Evolutionary conservation across 768 basidiomycete genomes (phyloP).

Genomic region (Guyanaporus albipodus): DNA sequence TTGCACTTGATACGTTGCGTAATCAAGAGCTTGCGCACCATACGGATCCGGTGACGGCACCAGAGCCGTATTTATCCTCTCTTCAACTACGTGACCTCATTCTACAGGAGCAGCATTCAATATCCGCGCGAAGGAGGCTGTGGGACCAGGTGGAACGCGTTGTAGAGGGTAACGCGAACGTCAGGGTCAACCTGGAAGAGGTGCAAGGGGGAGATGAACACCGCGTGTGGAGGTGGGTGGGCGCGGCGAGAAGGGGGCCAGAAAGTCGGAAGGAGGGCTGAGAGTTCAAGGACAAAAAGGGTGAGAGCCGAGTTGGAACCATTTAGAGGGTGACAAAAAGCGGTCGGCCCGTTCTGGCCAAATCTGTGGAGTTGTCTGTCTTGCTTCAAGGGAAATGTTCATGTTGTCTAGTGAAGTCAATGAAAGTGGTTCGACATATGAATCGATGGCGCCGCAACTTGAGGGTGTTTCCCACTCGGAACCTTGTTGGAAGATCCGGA

Average conservation of each 20-base stretch:
- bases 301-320: slow-evolving; percentile 17
- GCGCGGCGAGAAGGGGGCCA: slow-evolving; percentile 38
- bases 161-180: slow-evolving; percentile 89
- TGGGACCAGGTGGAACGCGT: slow-evolving; percentile 83
- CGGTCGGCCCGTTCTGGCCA: slow-evolving; percentile 23
- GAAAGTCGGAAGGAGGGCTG: slow-evolving; percentile 35
- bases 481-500: slow-evolving; percentile 32
- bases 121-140: slow-evolving; percentile 56
- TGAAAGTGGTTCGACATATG: slow-evolving; percentile 30
- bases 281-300: slow-evolving; percentile 25
- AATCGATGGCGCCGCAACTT: slow-evolving; percentile 17
- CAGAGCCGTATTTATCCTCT: slow-evolving; percentile 77
- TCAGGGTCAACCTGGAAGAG: slow-evolving; percentile 81
- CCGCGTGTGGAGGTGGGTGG: slow-evolving; percentile 91
- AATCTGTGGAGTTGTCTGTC: slow-evolving; percentile 10
- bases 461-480: slow-evolving; percentile 22
- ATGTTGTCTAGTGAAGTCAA: slow-evolving; percentile 22
- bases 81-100: slow-evolving; percentile 85
- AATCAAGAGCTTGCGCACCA: slow-evolving; percentile 82
- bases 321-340: slow-evolving; percentile 16
- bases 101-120: slow-evolving; percentile 76
- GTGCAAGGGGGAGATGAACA: slow-evolving; percentile 81
- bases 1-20: slow-evolving; percentile 73
- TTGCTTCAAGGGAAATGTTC: slow-evolving; percentile 14
- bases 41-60: slow-evolving; percentile 70